Evolutionary conservation across 352 stramenopile genomes (phyloP), one percentile per base, ranked within the genome.

Genomic region (Globisporangium cederbergense): DNA sequence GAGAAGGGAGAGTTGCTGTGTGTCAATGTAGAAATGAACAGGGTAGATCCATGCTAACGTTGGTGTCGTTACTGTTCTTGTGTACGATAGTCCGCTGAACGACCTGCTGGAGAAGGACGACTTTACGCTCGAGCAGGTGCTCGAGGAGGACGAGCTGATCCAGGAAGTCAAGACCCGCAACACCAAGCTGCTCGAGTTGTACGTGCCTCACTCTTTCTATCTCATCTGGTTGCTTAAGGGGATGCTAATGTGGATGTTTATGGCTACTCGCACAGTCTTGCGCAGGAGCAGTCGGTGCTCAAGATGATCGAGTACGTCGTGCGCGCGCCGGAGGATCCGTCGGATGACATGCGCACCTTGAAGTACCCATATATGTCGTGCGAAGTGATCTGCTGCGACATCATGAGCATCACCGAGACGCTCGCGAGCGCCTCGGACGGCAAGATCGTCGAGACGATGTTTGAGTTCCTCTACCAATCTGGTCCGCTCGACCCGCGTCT

Each of bases 281-380:
- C 82, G 58, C 86, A 86, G 64, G 85, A 91, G 30, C 43, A 71
- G 7, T 68, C 78, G 8, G 76, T 96, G 61, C 76, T 76, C 20
- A 79, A 92, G 72, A 78, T 96, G 43, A 69, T 96, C 13, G 78
- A 94, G 65, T 96, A 93, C 60, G 77, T 94, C 13, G 82, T 90
- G 34, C 61, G 65, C n/a, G 62, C 68, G 43, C 73, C 86, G 1
- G 76, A 86, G 50, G 73, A 88, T 58, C 54, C 68, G 38, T 63
- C 72, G 8, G 71, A 88, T 58, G 85, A 91, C 60, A 32, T 94
- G 60, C 81, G 83, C 53, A 73, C 80, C 38, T 75, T 94, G 65
- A 96, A 94, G 79, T 99, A 97, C 76, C 96, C 97, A 25, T 99
- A 98, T 87, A 98, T 99, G 96, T 83, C 94, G 49, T 99, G 96